Percentiles rank a stretch among this genome's conserved stretches.
These are phyloP conservation scores for Cyclaneusma minus DNA, from an alignment of 2,329 filamentous ascomycete genomes.

Conservation along the genomic window DNA sequence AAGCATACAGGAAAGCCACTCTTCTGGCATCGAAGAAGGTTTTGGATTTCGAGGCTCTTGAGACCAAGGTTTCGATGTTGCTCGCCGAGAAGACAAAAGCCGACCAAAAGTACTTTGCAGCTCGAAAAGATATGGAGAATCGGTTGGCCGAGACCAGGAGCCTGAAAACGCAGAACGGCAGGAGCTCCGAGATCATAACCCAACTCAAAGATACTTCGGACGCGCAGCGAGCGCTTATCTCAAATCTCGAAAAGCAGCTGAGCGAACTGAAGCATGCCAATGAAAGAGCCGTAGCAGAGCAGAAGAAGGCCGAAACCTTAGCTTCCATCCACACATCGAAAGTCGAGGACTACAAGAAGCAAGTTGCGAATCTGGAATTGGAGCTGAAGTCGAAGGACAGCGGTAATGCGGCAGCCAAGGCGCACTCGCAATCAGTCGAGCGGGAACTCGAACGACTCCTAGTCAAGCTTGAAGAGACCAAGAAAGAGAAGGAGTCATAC, in stretches of 20 bases:
- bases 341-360: conserved; percentile 57
- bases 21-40: conserved; percentile 76
- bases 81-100: conserved; percentile 87
- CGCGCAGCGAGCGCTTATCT: conserved; percentile 57
- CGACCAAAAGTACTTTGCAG: conserved; percentile 94
- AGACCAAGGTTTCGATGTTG: conserved; percentile 62
- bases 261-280: conserved; percentile 70
- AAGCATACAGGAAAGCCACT: conserved; percentile 80
- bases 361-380: conserved; percentile 62
- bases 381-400: conserved; percentile 64
- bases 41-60: conserved; percentile 55
- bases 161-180: conserved; percentile 67
- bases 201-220: conserved; percentile 84
- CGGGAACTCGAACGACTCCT: conserved; percentile 69
- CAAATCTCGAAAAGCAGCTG: conserved; percentile 82
- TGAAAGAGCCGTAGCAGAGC: conserved; percentile 51
- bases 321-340: conserved; percentile 54
- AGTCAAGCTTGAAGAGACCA: conserved; percentile 58
- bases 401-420: conserved; percentile 30
- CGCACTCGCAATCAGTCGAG: conserved; percentile 46
- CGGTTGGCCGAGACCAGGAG: conserved; percentile 66
- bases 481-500: conserved; percentile 75
- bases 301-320: conserved; percentile 59
- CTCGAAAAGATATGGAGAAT: conserved; percentile 85
- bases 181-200: conserved; percentile 85